Evolutionary conservation across 2,329 filamentous ascomycete genomes (phyloP).

Genomic region (Monilinia polystroma): DNA sequence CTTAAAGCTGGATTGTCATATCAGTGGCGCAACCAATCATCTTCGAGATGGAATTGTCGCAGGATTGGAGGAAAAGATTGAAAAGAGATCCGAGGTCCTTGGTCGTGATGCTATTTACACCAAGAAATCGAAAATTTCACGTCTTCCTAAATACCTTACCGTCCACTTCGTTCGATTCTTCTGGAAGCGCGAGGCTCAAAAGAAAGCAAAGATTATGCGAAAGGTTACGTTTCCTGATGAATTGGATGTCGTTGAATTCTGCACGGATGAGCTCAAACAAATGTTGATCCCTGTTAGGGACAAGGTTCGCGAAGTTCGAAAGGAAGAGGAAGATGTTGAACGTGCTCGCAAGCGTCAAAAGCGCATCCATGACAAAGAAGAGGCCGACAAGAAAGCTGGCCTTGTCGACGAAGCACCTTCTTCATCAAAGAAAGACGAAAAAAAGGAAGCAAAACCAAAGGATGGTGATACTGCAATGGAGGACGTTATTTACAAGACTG

Average conservation of each 20-base stretch:
- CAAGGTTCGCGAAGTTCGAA: constrained; percentile 90
- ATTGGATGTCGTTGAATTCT: constrained; percentile 91
- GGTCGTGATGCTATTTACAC: constrained; percentile 81
- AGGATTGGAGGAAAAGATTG: constrained; percentile 81
- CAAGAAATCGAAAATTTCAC: constrained; percentile 84
- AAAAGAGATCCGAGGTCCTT: constrained; percentile 80
- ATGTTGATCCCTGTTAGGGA: constrained; percentile 89
- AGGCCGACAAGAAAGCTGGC: constrained; percentile 50
- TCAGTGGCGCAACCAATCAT: constrained; percentile 83
- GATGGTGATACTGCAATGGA: constrained; percentile 72
- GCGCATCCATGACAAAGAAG: constrained; percentile 52
- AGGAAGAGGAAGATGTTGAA: constrained; percentile 92
- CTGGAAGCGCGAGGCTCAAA: constrained; percentile 92
- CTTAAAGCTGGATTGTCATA: constrained; percentile 94
- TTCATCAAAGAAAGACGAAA: constrained; percentile 49
- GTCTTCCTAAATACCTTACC: constrained; percentile 90
- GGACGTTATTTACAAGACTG: constrained; percentile 71
- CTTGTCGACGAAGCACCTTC: constrained; percentile 45
- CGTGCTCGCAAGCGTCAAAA: constrained; percentile 90
- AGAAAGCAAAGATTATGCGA: constrained; percentile 99
- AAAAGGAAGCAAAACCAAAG: constrained; percentile 45
- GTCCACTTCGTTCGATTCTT: constrained; percentile 98
- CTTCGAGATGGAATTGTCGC: constrained; percentile 82
- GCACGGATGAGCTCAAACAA: constrained; percentile 82
- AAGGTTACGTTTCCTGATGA: constrained; percentile 97